Evolutionary conservation across 1,284 basidiomycete genomes (phyloP).

Genomic region (Earliella scabrosa): DNA sequence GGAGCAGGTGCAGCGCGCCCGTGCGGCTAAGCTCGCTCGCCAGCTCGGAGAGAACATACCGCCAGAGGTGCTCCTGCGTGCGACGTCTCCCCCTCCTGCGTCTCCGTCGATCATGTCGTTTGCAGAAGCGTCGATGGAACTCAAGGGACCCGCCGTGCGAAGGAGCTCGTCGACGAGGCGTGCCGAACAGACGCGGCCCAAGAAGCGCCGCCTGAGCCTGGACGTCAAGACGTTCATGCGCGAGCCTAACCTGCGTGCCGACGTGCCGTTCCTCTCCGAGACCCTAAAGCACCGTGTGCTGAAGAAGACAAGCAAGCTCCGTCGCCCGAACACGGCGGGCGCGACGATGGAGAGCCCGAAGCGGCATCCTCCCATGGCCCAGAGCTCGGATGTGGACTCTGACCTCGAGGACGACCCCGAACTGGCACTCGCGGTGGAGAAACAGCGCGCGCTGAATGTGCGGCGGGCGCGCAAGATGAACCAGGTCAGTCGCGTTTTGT

Average conservation of each 20-base stretch:
- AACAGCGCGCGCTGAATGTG: conserved; percentile 43
- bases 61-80: conserved; percentile 39
- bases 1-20: conserved; percentile 36
- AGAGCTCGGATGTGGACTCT: conserved; percentile 13
- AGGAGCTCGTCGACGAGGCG: conserved; percentile 27
- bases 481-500: conserved; percentile 39
- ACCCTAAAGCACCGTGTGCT: conserved; percentile 6
- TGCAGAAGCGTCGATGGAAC: conserved; percentile 9
- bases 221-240: conserved; percentile 27
- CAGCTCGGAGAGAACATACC: conserved; percentile 46
- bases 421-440: conserved; percentile 32
- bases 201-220: conserved; percentile 30
- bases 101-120: conserved; percentile 20
- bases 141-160: conserved; percentile 9
- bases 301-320: conserved; percentile 10
- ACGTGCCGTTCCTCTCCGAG: conserved; percentile 5
- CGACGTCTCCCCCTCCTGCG: conserved; percentile 22
- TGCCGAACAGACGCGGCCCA: neutral
- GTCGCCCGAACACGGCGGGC: conserved; percentile 3
- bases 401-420: conserved; percentile 12
- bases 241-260: neutral
- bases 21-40: conserved; percentile 45
- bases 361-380: neutral
- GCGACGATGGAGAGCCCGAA: neutral
- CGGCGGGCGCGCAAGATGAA: conserved; percentile 52